A percentile compares a stretch with the other conserved stretches of the same genome.
Conservation (phyloP, 495 filamentous ascomycete species). For the Neurospora terricola region DNA sequence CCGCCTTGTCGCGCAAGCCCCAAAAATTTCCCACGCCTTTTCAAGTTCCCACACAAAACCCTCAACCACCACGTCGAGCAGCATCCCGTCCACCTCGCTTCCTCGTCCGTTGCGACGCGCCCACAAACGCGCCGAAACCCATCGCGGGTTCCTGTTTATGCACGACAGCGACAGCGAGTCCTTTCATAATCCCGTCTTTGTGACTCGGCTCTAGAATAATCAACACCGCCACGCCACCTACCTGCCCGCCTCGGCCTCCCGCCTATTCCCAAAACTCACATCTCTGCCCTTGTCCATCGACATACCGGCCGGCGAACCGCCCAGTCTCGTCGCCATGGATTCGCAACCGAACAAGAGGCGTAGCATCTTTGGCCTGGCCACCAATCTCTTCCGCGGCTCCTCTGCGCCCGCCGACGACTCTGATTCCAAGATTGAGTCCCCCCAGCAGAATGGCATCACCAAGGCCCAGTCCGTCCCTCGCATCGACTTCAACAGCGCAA, state of each 20-base stretch:
- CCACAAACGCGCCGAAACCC: neutral
- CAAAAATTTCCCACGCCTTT: constrained; percentile 3
- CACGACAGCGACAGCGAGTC: constrained; percentile 1
- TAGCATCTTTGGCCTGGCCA: constrained; percentile 19
- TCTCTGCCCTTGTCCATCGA: neutral
- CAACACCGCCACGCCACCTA: neutral
- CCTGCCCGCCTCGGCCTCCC: neutral
- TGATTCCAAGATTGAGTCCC: constrained; percentile 1
- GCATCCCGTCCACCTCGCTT: neutral
- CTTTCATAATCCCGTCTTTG: neutral
- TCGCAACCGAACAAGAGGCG: constrained; percentile 18
- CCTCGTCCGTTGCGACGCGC: constrained; percentile 1
- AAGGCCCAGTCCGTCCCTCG: constrained; percentile 3
- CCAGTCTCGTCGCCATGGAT: constrained; percentile 17
- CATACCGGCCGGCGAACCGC: neutral
- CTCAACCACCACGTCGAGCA: neutral
- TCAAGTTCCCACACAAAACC: constrained; percentile 5
- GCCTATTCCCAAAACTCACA: neutral
- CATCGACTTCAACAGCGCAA: constrained; percentile 16
- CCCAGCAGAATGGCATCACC: constrained; percentile 3
- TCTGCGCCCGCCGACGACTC: constrained; percentile 9
- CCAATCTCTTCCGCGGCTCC: constrained; percentile 16
- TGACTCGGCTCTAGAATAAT: neutral
- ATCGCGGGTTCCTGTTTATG: constrained; percentile 3
- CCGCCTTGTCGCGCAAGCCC: constrained; percentile 2